A percentile compares a stretch with the other conserved stretches of the same genome.
These are phyloP conservation scores for Pestalotiopsis fici DNA, from an alignment of 2,329 filamentous ascomycete species.

Conservation along the genomic window DNA sequence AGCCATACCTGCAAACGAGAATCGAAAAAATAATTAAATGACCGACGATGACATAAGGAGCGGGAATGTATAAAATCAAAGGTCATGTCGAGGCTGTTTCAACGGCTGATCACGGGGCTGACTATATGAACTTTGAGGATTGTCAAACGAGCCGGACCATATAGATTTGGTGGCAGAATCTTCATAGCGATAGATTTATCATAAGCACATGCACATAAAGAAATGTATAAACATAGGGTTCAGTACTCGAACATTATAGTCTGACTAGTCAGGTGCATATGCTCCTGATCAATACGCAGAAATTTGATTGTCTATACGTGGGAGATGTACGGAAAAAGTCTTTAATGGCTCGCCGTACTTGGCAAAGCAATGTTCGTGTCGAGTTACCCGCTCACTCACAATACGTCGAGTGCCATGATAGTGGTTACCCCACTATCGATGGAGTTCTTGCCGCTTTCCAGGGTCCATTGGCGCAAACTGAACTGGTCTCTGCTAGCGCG, in stretches of 20 bases:
- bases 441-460: not conserved
- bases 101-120: not conserved
- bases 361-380: not conserved
- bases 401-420: not conserved
- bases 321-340: too few species aligned
- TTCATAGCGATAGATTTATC: not conserved
- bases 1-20: too few species aligned
- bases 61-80: too few species aligned
- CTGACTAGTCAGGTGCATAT: too few species aligned
- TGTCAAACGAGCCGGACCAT: not conserved
- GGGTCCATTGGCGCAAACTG: not conserved
- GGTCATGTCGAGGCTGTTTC: not conserved
- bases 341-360: too few species aligned
- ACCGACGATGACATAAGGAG: too few species aligned
- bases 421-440: not conserved
- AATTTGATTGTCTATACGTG: too few species aligned
- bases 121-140: not conserved
- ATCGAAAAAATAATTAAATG: too few species aligned
- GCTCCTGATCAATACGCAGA: too few species aligned
- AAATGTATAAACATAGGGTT: too few species aligned
- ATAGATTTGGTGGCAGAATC: not conserved
- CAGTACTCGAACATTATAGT: too few species aligned
- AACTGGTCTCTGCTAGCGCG: not conserved
- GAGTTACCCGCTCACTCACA: not conserved
- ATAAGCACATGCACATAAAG: not conserved